These are phyloP conservation scores for Aspergillus nanangensis DNA, from an alignment of 495 filamentous ascomycete genomes.

Conservation along the genomic window DNA sequence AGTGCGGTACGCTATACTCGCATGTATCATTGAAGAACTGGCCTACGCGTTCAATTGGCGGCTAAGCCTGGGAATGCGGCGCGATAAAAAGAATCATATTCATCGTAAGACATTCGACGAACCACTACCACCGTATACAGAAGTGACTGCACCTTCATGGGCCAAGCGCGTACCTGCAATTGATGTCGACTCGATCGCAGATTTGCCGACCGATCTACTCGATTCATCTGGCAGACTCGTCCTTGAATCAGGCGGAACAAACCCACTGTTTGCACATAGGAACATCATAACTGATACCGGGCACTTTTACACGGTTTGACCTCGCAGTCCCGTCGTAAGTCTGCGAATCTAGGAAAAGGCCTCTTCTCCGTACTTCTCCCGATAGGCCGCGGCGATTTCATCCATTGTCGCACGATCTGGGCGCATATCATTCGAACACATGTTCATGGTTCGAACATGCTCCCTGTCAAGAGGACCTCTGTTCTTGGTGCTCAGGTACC, in stretches of 20 bases:
- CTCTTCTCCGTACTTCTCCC: conserved; percentile 18
- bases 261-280: conserved; percentile 19
- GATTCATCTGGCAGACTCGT: conserved; percentile 20
- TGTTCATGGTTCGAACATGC: conserved; percentile 21
- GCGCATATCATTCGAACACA: conserved; percentile 18
- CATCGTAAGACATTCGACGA: conserved; percentile 6
- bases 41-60: conserved; percentile 27
- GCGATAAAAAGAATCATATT: conserved; percentile 9
- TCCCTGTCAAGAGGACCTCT: conserved; percentile 20
- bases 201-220: conserved; percentile 10
- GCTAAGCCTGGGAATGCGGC: conserved; percentile 15
- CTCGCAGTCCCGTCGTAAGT: neutral
- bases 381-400: conserved; percentile 17
- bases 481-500: conserved; percentile 14
- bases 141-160: conserved; percentile 19
- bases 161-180: conserved; percentile 16
- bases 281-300: conserved; percentile 31
- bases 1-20: conserved; percentile 20
- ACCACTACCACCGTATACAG: conserved; percentile 15
- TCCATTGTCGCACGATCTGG: conserved; percentile 24
- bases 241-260: conserved; percentile 20
- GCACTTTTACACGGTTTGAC: conserved; percentile 22
- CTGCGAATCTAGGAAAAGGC: conserved; percentile 2
- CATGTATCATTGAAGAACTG: conserved; percentile 15
- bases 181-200: conserved; percentile 13